phyloP scores from a whole-genome alignment of 2,329 filamentous ascomycete species.

The Claviceps capensis region DNA sequence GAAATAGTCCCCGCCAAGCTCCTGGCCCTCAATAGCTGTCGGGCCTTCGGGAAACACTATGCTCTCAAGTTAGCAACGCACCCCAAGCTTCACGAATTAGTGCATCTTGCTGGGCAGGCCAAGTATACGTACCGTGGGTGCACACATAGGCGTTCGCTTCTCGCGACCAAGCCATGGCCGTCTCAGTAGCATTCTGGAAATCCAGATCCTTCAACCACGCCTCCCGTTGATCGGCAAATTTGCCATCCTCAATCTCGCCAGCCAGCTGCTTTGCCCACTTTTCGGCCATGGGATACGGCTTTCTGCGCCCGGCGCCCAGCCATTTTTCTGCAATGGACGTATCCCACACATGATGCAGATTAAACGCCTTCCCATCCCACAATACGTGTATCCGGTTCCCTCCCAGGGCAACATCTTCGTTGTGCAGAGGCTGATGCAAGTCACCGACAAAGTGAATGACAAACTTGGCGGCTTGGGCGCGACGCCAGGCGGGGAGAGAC shows the following conservation, averaged over 20 bases:
- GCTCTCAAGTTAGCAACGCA: neutral
- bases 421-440: conserved; percentile 55
- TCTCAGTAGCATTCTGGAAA: conserved; percentile 37
- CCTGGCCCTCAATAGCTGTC: conserved; percentile 41
- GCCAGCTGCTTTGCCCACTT: conserved; percentile 45
- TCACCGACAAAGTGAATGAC: conserved; percentile 56
- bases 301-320: conserved; percentile 39
- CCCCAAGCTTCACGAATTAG: neutral
- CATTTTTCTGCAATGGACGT: conserved; percentile 52
- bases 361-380: conserved; percentile 43
- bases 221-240: conserved; percentile 34
- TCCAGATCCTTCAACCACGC: conserved; percentile 45
- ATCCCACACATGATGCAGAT: conserved; percentile 65
- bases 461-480: conserved; percentile 50
- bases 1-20: conserved; percentile 51
- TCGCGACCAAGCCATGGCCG: conserved; percentile 48
- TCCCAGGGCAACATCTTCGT: conserved; percentile 48
- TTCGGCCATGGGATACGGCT: conserved; percentile 35
- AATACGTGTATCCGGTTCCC: conserved; percentile 55
- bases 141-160: conserved; percentile 51
- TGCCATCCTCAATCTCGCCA: conserved; percentile 39
- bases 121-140: conserved; percentile 35
- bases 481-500: conserved; percentile 28
- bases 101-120: neutral
- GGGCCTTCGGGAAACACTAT: conserved; percentile 48